Evolutionary conservation across 2,329 filamentous ascomycete genomes (phyloP), one percentile per base, ranked within the genome.

Genomic region (Truncatella angustata): DNA sequence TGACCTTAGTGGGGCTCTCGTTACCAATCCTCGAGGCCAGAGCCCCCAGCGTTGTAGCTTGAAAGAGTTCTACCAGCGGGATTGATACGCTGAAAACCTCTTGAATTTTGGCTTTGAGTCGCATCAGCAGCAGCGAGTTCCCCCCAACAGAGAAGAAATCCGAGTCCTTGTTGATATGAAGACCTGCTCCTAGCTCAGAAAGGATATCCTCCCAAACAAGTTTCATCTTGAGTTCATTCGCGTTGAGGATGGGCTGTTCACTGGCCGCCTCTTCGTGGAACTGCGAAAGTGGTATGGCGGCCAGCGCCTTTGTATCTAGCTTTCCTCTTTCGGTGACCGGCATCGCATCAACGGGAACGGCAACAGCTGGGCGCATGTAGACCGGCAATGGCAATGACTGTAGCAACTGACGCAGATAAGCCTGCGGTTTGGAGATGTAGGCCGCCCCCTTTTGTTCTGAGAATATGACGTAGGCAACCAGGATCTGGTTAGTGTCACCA

Each of bases 141-240:
- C 73, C 74, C 3, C 73, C 73, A 4, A 68, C 58, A 0, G 47
- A 51, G 62, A 75, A 76, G 60, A 78, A 75, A 58, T 72, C 65
- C 4, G 71, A 61, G 11, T 56, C 43, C 0, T 51, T 24, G 0
- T 51, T 30, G 7, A 63, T 58, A 2, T 53, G 53, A 34, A 62
- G 28, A 23, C 16, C 14, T 14, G 11, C 16, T 7, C 9, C 6
- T 1, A 58, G 45, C 4, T 56, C 40, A 47, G 63, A 61, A 2
- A 70, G 50, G 4, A 62, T 51, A 0, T 56, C 51, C 3, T 62
- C 35, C 56, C 60, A 61, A 1, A 58, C 34, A 26, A 24, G n/a
- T 7, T 36, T 42, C 18, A 62, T 36, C 4, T 52, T 21, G 7
- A 28, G 34, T 21, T 55, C 51, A 1, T 39, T 49, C 12, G 30